Conservation (phyloP, 768 basidiomycete species). For the Serendipita sp. region DNA sequence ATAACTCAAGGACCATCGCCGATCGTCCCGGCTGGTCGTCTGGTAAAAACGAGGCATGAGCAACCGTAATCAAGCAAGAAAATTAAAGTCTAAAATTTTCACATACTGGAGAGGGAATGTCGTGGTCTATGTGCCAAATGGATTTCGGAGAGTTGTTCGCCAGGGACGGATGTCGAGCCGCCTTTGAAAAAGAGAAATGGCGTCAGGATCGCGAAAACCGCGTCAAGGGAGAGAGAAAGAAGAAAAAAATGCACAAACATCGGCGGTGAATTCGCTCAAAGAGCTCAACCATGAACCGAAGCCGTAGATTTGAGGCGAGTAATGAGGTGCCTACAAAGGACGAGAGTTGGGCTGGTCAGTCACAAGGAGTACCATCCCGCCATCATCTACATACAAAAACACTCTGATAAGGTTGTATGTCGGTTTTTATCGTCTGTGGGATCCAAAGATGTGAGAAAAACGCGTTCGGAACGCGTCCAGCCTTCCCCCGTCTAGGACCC, state of each 20-base stretch:
- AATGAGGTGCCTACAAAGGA: neutral
- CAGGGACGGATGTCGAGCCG: neutral
- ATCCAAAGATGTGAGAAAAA: neutral
- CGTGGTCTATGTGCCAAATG: neutral
- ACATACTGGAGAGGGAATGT: neutral
- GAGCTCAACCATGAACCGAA: neutral
- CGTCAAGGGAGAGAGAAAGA: neutral
- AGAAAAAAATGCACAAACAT: neutral
- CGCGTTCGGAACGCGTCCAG: neutral
- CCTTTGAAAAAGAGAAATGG: neutral
- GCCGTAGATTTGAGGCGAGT: neutral
- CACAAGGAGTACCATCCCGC: neutral
- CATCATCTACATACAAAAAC: neutral
- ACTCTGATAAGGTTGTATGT: neutral
- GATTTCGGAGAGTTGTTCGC: neutral
- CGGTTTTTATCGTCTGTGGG: neutral
- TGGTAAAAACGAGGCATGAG: neutral
- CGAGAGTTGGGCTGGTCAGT: neutral
- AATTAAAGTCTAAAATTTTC: neutral
- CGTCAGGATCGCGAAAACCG: neutral
- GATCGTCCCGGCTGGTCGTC: neutral
- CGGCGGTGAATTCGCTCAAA: neutral
- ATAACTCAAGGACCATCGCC: neutral
- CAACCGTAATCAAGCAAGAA: neutral
- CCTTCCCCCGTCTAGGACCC: neutral